A percentile compares a stretch with the other conserved stretches of the same genome.
Conservation (phyloP, 257 asterid species). For the Solanum appendiculatum region DNA sequence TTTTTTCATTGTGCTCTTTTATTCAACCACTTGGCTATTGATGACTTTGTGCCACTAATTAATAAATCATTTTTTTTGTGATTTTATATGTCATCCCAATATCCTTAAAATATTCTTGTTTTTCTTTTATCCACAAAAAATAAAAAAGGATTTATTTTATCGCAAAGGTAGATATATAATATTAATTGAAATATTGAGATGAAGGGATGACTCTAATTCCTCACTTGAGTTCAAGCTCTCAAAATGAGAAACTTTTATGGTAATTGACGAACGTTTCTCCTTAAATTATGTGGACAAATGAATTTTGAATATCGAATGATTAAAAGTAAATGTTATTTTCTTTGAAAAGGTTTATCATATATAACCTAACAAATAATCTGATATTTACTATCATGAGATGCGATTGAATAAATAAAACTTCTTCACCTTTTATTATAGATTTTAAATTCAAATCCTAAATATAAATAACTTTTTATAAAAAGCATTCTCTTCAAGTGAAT, state of each 20-base stretch:
- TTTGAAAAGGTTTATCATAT: background rate
- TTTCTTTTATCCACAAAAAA: background rate
- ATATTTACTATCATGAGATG: no score
- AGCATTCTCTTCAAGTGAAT: no score
- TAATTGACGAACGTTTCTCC: background rate
- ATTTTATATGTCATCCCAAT: background rate
- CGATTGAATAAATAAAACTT: no score
- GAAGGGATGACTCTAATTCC: background rate
- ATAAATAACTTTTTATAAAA: no score
- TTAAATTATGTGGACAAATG: background rate
- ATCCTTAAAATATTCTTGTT: background rate
- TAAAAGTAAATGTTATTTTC: background rate
- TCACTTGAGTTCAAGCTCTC: background rate
- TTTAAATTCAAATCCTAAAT: no score
- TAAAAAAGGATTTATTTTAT: background rate
- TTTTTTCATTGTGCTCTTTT: background rate
- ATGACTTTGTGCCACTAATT: background rate
- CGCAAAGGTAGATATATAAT: background rate
- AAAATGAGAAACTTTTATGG: background rate
- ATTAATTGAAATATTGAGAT: background rate
- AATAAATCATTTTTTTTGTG: background rate
- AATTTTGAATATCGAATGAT: background rate
- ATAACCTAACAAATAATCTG: background rate
- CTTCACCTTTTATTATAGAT: no score
- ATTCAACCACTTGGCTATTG: background rate